phyloP scores from a whole-genome alignment of 108 stramenopile genomes.

The Skeletonema tropicum region DNA sequence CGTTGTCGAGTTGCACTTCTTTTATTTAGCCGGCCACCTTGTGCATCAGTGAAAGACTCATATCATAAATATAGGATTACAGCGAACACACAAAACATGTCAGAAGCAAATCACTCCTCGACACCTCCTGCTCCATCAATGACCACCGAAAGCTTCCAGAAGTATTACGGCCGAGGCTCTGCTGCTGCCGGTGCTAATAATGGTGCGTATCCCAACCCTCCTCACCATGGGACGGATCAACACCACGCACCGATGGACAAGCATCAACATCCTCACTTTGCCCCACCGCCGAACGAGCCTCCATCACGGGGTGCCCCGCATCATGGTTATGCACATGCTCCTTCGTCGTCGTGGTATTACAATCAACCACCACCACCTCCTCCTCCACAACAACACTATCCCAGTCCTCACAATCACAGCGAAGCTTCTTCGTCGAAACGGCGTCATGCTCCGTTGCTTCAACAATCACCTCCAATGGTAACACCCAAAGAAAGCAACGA shows the following conservation, averaged over 20 bases:
- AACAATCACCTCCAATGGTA: conserved; percentile 21
- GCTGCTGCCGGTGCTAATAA: conserved; percentile 11
- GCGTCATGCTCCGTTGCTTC: conserved; percentile 6
- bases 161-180: conserved; percentile 37
- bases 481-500: conserved; percentile 35
- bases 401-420: neutral
- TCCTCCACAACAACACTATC: neutral
- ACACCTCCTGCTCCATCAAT: conserved; percentile 5
- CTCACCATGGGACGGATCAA: conserved; percentile 3
- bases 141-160: conserved; percentile 32
- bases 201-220: conserved; percentile 9
- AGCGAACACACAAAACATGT: neutral
- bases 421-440: neutral
- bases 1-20: too few relatives aligned
- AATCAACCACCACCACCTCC: neutral
- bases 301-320: conserved; percentile 6
- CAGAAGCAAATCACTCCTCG: conserved; percentile 5
- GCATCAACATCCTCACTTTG: neutral
- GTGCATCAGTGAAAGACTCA: neutral
- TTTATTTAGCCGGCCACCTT: neutral
- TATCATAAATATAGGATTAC: too few relatives aligned
- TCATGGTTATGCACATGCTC: conserved; percentile 4
- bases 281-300: conserved; percentile 3
- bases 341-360: conserved; percentile 2
- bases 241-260: neutral